Base-by-base conservation (phyloP, 371 early-diverging fungal genomes). In the Mortierella sp. region DNA sequence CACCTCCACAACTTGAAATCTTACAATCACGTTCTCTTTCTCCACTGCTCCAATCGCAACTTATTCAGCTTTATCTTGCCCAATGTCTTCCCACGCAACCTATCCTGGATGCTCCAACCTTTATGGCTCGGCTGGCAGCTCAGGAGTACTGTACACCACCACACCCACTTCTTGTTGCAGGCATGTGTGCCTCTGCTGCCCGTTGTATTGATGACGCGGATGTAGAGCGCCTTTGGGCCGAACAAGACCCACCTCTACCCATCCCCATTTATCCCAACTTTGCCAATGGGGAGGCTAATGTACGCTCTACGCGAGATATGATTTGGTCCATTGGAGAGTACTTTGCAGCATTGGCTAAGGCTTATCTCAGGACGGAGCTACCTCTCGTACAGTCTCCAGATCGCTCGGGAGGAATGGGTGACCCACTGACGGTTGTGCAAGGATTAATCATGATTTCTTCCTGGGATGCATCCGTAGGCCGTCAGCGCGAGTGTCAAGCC, bases 281-380 rank as follows among this genome's bases (percentile, higher is more conserved):
- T 59, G 81, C 81, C 19, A 80, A 80, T 26, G 75, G 75, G 43
- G 81, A 80, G 42, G 40, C 81, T 9, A 68, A 66, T 43, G 75
- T 80, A 3, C 81, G 75, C 26, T 68, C 75, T 15, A 71, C 75
- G 29, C 65, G 81, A 9, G 81, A 75, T 22, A 74, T 74, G 68
- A 80, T 80, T 28, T 80, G 81, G 72, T 74, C 81, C 1, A 71
- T 80, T 22, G 81, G 81, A 34, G 81, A 80, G 31, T 75, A 80
- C 31, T 80, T 80, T 65, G 81, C 72, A 29, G 75, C 75, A 0
- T 68, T 80, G 15, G 81, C 81, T 13, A 80, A 80, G 54, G 81
- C 58, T 5, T 80, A 80, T 43, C 72, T 80, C 31, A 67, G 81
- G 57, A 71, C 81, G 23, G 75, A 80, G 43, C 31, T 80, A 42